Conservation (phyloP, 768 basidiomycete species). For the Serendipita sp. region DNA sequence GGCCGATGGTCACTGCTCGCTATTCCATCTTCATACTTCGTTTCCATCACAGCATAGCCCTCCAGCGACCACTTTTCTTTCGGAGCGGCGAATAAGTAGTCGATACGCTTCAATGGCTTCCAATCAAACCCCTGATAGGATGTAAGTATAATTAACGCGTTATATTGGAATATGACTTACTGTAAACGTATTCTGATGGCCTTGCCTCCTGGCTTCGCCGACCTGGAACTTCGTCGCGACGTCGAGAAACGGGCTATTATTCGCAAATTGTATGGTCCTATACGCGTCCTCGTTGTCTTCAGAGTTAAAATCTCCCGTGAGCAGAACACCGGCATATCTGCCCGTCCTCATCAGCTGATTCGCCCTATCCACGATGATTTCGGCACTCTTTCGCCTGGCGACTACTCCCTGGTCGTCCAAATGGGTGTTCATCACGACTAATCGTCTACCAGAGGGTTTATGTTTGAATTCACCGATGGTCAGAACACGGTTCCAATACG, state of each 20-base stretch:
- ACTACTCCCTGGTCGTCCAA: constrained; percentile 6
- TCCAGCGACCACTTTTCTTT: not conserved
- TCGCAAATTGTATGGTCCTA: not conserved
- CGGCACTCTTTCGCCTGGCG: constrained; percentile 1
- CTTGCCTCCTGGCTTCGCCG: not conserved
- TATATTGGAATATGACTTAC: not conserved
- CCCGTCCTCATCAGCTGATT: not conserved
- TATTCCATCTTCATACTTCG: constrained; percentile 3
- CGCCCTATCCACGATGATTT: not conserved
- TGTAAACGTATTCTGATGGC: constrained; percentile 1
- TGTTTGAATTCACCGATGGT: not conserved
- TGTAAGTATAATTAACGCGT: not conserved
- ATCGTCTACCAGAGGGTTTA: not conserved
- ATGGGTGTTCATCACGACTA: constrained; percentile 1
- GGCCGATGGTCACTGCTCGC: not conserved
- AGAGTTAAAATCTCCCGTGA: constrained; percentile 1
- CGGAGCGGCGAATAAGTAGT: not conserved
- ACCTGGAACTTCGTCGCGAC: not conserved
- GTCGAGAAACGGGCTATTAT: not conserved
- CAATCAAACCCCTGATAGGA: not conserved
- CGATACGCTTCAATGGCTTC: not conserved
- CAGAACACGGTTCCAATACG: constrained; percentile 1
- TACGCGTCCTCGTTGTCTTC: not conserved
- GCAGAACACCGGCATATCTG: not conserved
- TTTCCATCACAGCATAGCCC: constrained; percentile 2